phyloP scores from a whole-genome alignment of 2,329 filamentous ascomycete species.

The Fusarium verrucosum region DNA sequence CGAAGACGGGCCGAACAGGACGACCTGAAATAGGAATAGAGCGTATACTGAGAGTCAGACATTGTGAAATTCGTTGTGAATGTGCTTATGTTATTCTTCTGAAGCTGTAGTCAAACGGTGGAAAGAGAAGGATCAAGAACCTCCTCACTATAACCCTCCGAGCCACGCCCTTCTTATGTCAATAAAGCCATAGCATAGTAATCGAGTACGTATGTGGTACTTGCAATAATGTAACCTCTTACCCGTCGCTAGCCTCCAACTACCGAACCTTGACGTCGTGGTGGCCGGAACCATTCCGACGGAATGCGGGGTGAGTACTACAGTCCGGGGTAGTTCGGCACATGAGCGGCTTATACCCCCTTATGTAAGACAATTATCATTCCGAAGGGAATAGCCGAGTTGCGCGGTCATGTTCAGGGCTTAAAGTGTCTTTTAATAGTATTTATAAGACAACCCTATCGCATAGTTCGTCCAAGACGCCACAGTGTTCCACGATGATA shows the following conservation, averaged over 20 bases:
- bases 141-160: not conserved
- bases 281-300: slow-evolving; percentile 21
- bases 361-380: not conserved
- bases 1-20: slow-evolving; percentile 70
- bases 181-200: not conserved
- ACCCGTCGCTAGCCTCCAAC: slow-evolving; percentile 29
- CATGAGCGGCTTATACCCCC: not conserved
- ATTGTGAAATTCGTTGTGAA: slow-evolving; percentile 14
- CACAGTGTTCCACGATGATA: too few species aligned
- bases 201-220: not conserved
- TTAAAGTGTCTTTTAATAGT: too few species aligned
- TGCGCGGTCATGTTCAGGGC: too few species aligned
- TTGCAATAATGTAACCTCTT: not conserved
- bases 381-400: not conserved
- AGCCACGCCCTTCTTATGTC: slow-evolving; percentile 35
- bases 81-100: accelerated
- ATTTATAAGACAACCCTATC: too few species aligned
- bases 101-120: too few species aligned
- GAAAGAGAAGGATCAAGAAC: accelerated
- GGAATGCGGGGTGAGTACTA: slow-evolving; percentile 13
- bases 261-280: slow-evolving; percentile 20
- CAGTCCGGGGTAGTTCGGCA: not conserved
- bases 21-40: slow-evolving; percentile 70
- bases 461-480: too few species aligned
- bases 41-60: slow-evolving; percentile 47